phyloP scores from a whole-genome alignment of 2,329 filamentous ascomycete species.

The Arthrobotrys iridis region DNA sequence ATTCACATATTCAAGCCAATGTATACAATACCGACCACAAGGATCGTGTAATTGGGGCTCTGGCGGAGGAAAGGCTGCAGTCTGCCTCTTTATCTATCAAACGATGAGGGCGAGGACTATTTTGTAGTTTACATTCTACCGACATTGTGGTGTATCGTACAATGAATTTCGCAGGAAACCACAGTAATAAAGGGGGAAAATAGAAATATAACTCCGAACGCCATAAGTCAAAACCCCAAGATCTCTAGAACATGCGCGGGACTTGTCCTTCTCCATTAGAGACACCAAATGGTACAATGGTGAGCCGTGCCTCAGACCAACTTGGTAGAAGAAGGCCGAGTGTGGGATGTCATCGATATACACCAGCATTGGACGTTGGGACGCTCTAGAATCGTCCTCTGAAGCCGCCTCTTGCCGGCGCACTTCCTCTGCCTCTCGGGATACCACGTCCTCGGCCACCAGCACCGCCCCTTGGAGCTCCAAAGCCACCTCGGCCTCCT shows the following conservation, averaged over 20 bases:
- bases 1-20: neutral
- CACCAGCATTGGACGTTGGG: neutral
- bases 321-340: neutral
- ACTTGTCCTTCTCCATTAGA: conserved; percentile 8
- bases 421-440: conserved; percentile 50
- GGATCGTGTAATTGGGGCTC: neutral
- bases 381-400: conserved; percentile 37
- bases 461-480: conserved; percentile 39
- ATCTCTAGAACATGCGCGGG: conserved; percentile 18
- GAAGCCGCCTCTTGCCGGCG: conserved; percentile 46
- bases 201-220: conserved; percentile 37
- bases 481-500: conserved; percentile 37
- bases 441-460: conserved; percentile 48
- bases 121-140: conserved; percentile 50
- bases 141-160: conserved; percentile 42
- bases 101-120: neutral
- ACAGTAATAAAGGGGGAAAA: conserved; percentile 12
- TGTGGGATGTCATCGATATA: neutral
- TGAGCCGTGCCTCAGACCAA: neutral
- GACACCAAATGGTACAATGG: neutral
- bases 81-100: neutral
- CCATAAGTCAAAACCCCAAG: conserved; percentile 41
- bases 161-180: conserved; percentile 26
- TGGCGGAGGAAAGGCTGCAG: no score
- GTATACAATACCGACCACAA: neutral